Percentiles rank a stretch among this genome's conserved stretches.
phyloP scores from a whole-genome alignment of 768 basidiomycete species.

The Sarcodon aspratus region DNA sequence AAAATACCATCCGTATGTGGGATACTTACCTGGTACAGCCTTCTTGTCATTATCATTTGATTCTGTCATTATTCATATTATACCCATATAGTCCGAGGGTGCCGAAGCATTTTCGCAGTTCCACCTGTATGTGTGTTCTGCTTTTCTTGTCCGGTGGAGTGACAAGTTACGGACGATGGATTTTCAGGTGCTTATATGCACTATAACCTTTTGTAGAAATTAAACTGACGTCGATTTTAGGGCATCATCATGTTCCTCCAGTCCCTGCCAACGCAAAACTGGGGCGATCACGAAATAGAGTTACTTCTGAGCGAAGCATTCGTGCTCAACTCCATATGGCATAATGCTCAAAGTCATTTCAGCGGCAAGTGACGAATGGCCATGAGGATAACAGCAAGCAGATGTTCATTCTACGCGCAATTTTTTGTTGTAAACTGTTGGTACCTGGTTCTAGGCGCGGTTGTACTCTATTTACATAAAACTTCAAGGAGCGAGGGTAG shows the following conservation, averaged over 20 bases:
- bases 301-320: slow-evolving; percentile 94
- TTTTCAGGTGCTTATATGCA: slow-evolving; percentile 64
- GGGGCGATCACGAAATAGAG: slow-evolving; percentile 95
- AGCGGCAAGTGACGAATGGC: slow-evolving; percentile 33
- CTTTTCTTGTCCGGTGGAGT: slow-evolving; percentile 94
- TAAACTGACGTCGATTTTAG: slow-evolving; percentile 27
- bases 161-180: slow-evolving; percentile 92
- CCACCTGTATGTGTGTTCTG: slow-evolving; percentile 96
- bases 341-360: slow-evolving; percentile 86
- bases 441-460: too few species aligned
- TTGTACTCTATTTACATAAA: too few species aligned
- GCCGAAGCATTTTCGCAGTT: slow-evolving; percentile 98
- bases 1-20: slow-evolving; percentile 99
- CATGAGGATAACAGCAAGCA: neutral
- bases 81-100: slow-evolving; percentile 69
- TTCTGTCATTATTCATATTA: neutral
- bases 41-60: neutral
- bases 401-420: neutral
- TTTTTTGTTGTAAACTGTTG: neutral
- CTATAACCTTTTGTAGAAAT: neutral
- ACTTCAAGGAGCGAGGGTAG: too few species aligned
- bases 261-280: slow-evolving; percentile 82
- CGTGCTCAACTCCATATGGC: slow-evolving; percentile 87
- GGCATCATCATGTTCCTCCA: slow-evolving; percentile 99
- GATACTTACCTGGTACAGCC: slow-evolving; percentile 88